Base-by-base conservation (phyloP, 2,329 filamentous ascomycete species). In the Ascocoryne sarcoides region DNA sequence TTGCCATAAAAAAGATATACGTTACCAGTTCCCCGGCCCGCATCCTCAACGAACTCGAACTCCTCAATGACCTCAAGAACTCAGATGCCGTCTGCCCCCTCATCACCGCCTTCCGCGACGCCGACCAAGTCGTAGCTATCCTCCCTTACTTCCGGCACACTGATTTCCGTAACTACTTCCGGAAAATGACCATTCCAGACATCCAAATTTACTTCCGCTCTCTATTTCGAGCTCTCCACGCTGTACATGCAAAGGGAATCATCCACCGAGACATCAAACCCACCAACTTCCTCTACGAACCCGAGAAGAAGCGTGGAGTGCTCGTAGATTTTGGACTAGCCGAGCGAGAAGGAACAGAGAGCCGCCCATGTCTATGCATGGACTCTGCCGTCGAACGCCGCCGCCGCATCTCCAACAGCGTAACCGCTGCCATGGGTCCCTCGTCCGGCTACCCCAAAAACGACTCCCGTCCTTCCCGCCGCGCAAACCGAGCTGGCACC, bases 1-100 rank as follows among this genome's bases (percentile, higher is more conserved):
- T 98, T 47, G 92, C 93, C 15, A 85, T 98, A 63, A 98, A 98
- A 68, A 98, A 98, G 68, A 98, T 98, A 53, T 98, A 98, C 62
- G 92, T 96, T 49, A 98, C 93, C 1, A 95, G 89, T 47, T 95
- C 88, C 51, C 92, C 92, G 0, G 73, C 81, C 19, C 84, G 92
- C 33, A 96, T 98, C 53, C 77, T 94, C 58, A 98, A 98, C 65
- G 92, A 98, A 64, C 79, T 98, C 14, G 90, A 96, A 55, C 73
- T 98, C 16, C 76, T 98, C 16, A 79, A 94, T 59, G 88, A 95
- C 59, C 75, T 98, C 7, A 77, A 84, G 36, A 76, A 83, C 42
- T 94, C 84, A 44, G 73, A 78, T 29, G 87, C 86, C 2, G 89
- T 98, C 18, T 96, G 92, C 53, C 90, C 92, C 23, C 74, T 98